Percentiles rank a stretch among this genome's conserved stretches.
Evolutionary conservation across 1,139 yeast genomes (phyloP).

Genomic region (Suhomyces bokatorum): DNA sequence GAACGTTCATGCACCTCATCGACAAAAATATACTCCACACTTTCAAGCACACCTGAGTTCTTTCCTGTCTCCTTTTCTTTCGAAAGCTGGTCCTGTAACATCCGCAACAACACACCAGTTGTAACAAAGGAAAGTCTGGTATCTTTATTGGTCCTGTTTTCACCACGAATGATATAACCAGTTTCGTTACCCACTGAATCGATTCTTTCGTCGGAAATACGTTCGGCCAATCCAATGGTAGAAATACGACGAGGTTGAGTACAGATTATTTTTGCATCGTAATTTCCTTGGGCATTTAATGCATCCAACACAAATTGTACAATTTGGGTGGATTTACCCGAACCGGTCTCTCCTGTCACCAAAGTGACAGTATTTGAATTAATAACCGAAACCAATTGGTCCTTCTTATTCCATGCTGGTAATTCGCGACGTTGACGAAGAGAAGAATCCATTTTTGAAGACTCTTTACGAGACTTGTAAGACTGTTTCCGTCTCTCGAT

Average conservation of each 20-base stretch:
- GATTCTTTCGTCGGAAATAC: slow-evolving; percentile 83
- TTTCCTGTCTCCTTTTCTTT: slow-evolving; percentile 14
- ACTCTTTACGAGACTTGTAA: slow-evolving; percentile 19
- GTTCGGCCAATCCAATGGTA: slow-evolving; percentile 89
- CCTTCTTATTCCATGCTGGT: slow-evolving; percentile 82
- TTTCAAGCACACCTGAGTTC: slow-evolving; percentile 43
- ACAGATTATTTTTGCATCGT: slow-evolving; percentile 66
- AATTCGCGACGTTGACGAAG: slow-evolving; percentile 47
- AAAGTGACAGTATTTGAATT: slow-evolving; percentile 63
- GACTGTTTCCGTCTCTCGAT: slow-evolving; percentile 25
- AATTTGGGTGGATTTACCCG: slow-evolving; percentile 52
- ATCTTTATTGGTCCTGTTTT: slow-evolving; percentile 57
- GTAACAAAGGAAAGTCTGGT: slow-evolving; percentile 86
- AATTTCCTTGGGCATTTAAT: slow-evolving; percentile 45
- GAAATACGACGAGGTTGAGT: slow-evolving; percentile 97
- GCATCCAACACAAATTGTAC: slow-evolving; percentile 86
- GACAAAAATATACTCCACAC: slow-evolving; percentile 68
- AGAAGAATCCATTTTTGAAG: slow-evolving; percentile 21
- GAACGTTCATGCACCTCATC: slow-evolving; percentile 98
- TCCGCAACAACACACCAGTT: slow-evolving; percentile 86
- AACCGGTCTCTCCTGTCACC: slow-evolving; percentile 94
- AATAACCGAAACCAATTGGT: slow-evolving; percentile 56
- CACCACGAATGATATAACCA: slow-evolving; percentile 91
- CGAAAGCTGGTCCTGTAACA: slow-evolving; percentile 58
- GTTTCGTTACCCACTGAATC: slow-evolving; percentile 71